Evolutionary conservation across 208 protist genomes (phyloP).

Genomic region (Wallacemonas sp.): DNA sequence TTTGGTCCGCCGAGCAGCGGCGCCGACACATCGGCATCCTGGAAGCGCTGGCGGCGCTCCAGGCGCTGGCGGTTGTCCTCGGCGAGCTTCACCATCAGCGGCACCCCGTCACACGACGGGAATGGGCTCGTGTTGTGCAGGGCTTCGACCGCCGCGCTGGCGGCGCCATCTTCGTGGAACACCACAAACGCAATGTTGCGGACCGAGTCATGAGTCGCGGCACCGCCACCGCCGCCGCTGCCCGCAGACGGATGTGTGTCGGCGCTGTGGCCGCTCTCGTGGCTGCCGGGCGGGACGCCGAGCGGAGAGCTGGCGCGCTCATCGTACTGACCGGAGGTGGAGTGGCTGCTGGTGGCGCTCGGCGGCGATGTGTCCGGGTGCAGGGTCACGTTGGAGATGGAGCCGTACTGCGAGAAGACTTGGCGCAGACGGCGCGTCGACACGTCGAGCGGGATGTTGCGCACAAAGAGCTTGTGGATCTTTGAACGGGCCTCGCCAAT

Average conservation of each 20-base stretch:
- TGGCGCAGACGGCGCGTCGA: conserved; percentile 34
- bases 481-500: conserved; percentile 61
- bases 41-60: conserved; percentile 26
- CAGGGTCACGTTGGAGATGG: conserved; percentile 58
- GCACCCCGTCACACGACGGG: conserved; percentile 47
- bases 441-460: conserved; percentile 79
- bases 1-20: neutral
- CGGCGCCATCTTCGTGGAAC: conserved; percentile 58
- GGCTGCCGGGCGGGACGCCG: no score
- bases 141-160: conserved; percentile 47
- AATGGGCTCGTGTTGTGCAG: conserved; percentile 74
- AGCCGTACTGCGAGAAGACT: conserved; percentile 55
- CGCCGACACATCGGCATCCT: neutral
- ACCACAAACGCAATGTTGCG: conserved; percentile 84
- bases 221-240: no score
- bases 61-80: conserved; percentile 61
- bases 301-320: neutral
- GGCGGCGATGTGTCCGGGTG: conserved; percentile 69
- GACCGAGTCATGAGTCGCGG: conserved; percentile 6
- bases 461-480: conserved; percentile 85
- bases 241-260: no score
- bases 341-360: neutral
- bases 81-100: conserved; percentile 70
- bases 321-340: neutral
- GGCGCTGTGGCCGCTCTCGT: no score